Conservation (phyloP, 2,329 filamentous ascomycete genomes). For the Trichothecium roseum region DNA sequence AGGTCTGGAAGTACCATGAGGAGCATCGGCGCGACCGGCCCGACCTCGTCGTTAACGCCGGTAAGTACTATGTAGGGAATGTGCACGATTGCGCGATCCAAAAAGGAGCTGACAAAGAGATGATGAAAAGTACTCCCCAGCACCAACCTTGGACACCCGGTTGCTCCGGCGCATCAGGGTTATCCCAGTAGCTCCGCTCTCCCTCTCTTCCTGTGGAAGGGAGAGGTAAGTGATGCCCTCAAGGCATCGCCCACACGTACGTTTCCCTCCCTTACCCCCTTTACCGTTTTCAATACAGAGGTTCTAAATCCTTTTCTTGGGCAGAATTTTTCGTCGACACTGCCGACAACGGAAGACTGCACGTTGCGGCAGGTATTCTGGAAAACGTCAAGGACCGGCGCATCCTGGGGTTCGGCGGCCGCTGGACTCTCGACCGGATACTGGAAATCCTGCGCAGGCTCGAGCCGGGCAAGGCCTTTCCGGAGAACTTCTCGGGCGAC, state of each 20-base stretch:
- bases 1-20: conserved; percentile 20
- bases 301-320: no score
- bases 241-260: no score
- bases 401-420: conserved; percentile 40
- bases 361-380: conserved; percentile 39
- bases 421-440: conserved; percentile 34
- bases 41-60: conserved; percentile 11
- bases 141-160: conserved; percentile 13
- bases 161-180: conserved; percentile 10
- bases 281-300: no score
- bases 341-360: conserved; percentile 37
- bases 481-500: conserved; percentile 12
- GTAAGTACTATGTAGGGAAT: conserved; percentile 1
- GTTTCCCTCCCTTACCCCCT: no score
- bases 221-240: conserved; percentile 1
- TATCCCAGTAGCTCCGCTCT: conserved; percentile 11
- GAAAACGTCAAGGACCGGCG: conserved; percentile 34
- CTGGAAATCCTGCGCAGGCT: conserved; percentile 14
- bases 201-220: conserved; percentile 11
- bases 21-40: conserved; percentile 11
- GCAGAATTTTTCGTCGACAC: conserved; percentile 35
- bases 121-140: conserved; percentile 18
- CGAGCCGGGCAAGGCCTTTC: conserved; percentile 10
- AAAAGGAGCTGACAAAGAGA: no score
- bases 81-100: conserved; percentile 1